phyloP scores from a whole-genome alignment of 2,329 filamentous ascomycete species.

The Pezizomycotina sp. region DNA sequence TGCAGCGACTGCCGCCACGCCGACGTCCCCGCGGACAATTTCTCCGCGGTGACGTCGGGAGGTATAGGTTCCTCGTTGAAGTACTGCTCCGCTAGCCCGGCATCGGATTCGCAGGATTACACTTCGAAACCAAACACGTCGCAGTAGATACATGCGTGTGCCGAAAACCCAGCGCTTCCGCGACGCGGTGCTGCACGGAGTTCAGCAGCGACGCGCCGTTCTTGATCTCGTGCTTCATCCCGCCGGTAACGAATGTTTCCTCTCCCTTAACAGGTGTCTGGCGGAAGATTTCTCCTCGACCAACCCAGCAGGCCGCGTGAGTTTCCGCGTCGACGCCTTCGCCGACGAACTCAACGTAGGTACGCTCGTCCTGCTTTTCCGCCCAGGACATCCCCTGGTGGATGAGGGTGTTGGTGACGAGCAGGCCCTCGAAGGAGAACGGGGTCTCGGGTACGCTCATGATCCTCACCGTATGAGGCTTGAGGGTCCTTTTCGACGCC shows the following conservation, averaged over 20 bases:
- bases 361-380: constrained; percentile 20
- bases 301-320: constrained; percentile 17
- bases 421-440: constrained; percentile 22
- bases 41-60: constrained; percentile 10
- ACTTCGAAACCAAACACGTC: constrained; percentile 8
- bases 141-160: constrained; percentile 22
- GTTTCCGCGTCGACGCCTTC: constrained; percentile 21
- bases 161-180: constrained; percentile 20
- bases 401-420: constrained; percentile 21
- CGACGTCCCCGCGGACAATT: constrained; percentile 15
- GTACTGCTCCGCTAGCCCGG: constrained; percentile 19
- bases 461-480: constrained; percentile 22
- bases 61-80: constrained; percentile 22
- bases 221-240: constrained; percentile 12
- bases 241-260: constrained; percentile 11
- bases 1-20: constrained; percentile 12
- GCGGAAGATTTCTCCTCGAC: constrained; percentile 11
- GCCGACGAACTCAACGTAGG: constrained; percentile 21
- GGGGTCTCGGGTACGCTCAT: constrained; percentile 22
- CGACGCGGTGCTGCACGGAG: constrained; percentile 22
- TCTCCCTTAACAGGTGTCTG: constrained; percentile 7
- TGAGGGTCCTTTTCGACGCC: constrained; percentile 8
- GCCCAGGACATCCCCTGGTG: constrained; percentile 21
- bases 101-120: constrained; percentile 9
- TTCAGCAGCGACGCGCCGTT: constrained; percentile 16